A percentile compares a stretch with the other conserved stretches of the same genome.
Conservation (phyloP, 495 filamentous ascomycete genomes). For the Mytilinidion resinicola region DNA sequence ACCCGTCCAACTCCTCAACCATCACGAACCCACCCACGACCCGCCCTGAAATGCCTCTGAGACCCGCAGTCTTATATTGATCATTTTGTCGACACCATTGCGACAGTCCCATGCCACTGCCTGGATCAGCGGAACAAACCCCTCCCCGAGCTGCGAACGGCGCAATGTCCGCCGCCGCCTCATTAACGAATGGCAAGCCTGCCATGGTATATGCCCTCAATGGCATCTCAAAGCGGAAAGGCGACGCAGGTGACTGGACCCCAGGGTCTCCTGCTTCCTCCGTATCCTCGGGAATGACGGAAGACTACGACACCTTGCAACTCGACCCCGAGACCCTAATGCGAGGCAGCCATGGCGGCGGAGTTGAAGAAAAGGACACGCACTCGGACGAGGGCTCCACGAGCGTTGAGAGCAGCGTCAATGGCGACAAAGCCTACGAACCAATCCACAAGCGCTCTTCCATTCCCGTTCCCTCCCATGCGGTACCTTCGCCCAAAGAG, state of each 20-base stretch:
- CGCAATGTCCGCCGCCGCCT: background rate
- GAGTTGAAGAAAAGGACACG: background rate
- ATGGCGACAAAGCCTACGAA: background rate
- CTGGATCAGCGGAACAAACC: background rate
- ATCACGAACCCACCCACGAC: background rate
- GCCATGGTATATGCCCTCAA: constrained; percentile 1
- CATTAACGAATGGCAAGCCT: constrained; percentile 3
- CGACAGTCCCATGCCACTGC: background rate
- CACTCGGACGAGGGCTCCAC: background rate
- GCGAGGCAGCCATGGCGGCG: background rate
- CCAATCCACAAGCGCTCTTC: background rate
- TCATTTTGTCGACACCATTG: background rate
- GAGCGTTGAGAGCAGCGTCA: background rate
- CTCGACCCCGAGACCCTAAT: background rate
- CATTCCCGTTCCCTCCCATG: background rate
- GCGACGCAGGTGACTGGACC: background rate
- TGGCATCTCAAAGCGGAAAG: background rate
- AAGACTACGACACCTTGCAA: background rate
- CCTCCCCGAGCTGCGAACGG: background rate
- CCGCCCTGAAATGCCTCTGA: background rate
- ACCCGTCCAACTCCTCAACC: background rate
- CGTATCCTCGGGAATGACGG: background rate
- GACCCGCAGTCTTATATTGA: background rate
- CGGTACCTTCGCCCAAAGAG: background rate
- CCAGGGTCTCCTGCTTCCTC: background rate